These are phyloP conservation scores for Trichosporon sp. DNA, from an alignment of 1,284 basidiomycete species.

Conservation along the genomic window DNA sequence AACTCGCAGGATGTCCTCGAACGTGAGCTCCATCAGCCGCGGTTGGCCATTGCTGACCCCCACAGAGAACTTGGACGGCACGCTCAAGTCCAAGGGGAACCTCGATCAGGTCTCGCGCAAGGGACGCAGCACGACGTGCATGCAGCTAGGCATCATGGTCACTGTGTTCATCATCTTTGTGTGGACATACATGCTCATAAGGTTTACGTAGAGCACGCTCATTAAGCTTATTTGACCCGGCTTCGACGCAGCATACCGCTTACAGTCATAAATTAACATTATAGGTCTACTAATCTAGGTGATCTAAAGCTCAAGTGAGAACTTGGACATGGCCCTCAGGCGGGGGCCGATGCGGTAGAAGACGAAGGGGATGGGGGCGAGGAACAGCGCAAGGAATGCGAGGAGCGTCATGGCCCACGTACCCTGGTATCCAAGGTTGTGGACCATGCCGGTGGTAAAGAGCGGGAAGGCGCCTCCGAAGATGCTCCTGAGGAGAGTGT, in stretches of 20 bases:
- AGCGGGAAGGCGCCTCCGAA: slow-evolving; percentile 26
- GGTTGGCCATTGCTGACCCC: background rate
- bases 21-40: slow-evolving; percentile 27
- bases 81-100: slow-evolving; percentile 41
- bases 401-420: slow-evolving; percentile 23
- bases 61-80: slow-evolving; percentile 43
- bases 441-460: slow-evolving; percentile 24
- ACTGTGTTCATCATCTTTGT: slow-evolving; percentile 46
- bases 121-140: slow-evolving; percentile 47
- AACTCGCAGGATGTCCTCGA: slow-evolving; percentile 43
- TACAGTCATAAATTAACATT: background rate
- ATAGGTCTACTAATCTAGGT: background rate
- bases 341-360: slow-evolving; percentile 15
- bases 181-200: slow-evolving; percentile 51
- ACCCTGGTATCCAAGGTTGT: slow-evolving; percentile 20
- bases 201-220: slow-evolving; percentile 37
- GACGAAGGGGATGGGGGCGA: slow-evolving; percentile 23
- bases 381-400: slow-evolving; percentile 11
- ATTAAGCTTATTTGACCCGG: background rate
- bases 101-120: slow-evolving; percentile 43
- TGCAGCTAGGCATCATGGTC: slow-evolving; percentile 44
- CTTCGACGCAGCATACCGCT: background rate
- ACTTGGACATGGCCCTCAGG: slow-evolving; percentile 17
- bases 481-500: slow-evolving; percentile 21
- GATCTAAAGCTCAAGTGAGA: slow-evolving; percentile 13